Conservation (phyloP, 1,284 basidiomycete species). For the Cutaneotrichosporon sp. region DNA sequence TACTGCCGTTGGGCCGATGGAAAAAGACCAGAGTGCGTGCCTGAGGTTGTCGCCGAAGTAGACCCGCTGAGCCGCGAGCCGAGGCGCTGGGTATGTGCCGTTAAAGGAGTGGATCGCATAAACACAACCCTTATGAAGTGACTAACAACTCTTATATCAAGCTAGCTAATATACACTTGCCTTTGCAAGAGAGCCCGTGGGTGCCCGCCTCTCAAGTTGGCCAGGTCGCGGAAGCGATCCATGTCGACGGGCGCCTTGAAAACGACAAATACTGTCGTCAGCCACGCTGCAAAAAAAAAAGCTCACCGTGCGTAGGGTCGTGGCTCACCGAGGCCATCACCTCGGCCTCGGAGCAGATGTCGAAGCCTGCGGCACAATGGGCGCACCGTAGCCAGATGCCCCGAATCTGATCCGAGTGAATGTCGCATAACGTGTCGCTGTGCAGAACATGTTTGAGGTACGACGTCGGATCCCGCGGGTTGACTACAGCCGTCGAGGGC, state of each 20-base stretch:
- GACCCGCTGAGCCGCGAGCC: not conserved
- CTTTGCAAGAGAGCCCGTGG: conserved; percentile 43
- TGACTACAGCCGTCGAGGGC: conserved; percentile 55
- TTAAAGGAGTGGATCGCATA: not conserved
- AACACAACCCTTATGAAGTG: not conserved
- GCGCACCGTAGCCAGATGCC: conserved; percentile 86
- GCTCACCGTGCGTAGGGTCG: conserved; percentile 64
- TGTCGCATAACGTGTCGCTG: conserved; percentile 52
- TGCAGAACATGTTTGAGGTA: conserved; percentile 70
- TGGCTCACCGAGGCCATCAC: conserved; percentile 65
- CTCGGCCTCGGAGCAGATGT: conserved; percentile 77
- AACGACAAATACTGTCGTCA: conserved; percentile 65
- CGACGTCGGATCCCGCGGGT: conserved; percentile 65
- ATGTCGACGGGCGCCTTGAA: conserved; percentile 72
- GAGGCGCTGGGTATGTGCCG: not conserved
- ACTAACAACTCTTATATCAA: not conserved
- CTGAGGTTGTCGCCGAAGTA: conserved; percentile 2
- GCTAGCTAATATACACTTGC: conserved; percentile 36
- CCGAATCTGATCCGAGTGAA: conserved; percentile 58
- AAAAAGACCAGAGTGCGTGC: not conserved
- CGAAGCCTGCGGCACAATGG: conserved; percentile 68
- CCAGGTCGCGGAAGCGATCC: conserved; percentile 42
- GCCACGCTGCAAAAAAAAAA: not conserved
- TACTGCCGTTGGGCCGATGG: not conserved
- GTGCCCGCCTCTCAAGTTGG: conserved; percentile 40